These are phyloP conservation scores for Orobanche coerulescens DNA, from an alignment of 257 asterid species.

Conservation along the genomic window DNA sequence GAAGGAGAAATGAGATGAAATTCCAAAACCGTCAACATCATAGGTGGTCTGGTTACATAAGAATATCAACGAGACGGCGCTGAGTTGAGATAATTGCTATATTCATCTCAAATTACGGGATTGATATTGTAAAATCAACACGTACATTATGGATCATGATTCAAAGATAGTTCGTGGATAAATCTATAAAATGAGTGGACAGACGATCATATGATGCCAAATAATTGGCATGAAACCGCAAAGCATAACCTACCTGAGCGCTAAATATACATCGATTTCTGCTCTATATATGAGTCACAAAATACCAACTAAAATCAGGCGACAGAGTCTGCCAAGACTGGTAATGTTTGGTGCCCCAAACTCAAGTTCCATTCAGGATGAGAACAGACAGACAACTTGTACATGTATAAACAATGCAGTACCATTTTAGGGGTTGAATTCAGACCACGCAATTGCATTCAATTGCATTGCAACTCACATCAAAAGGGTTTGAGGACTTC, in stretches of 20 bases:
- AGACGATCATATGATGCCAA: not conserved
- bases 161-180: too few relatives aligned
- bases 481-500: conserved; percentile 1
- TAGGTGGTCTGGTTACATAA: too few relatives aligned
- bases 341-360: not conserved
- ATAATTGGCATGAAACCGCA: not conserved
- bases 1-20: too few relatives aligned
- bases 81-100: too few relatives aligned
- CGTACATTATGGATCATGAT: too few relatives aligned
- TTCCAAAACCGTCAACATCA: too few relatives aligned
- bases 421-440: not conserved
- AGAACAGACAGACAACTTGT: conserved; percentile 2
- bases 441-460: conserved; percentile 2
- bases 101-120: too few relatives aligned
- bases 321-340: not conserved
- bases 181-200: not conserved
- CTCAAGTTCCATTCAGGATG: not conserved
- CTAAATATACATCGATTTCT: not conserved
- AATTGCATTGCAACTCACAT: not conserved
- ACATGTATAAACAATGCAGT: not conserved
- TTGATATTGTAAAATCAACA: too few relatives aligned
- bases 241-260: not conserved
- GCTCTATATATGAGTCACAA: not conserved
- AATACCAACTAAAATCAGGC: conserved; percentile 1
- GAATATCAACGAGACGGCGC: too few relatives aligned